Evolutionary conservation across 2,329 filamentous ascomycete species (phyloP).

Genomic region (Sphaerulina musiva): DNA sequence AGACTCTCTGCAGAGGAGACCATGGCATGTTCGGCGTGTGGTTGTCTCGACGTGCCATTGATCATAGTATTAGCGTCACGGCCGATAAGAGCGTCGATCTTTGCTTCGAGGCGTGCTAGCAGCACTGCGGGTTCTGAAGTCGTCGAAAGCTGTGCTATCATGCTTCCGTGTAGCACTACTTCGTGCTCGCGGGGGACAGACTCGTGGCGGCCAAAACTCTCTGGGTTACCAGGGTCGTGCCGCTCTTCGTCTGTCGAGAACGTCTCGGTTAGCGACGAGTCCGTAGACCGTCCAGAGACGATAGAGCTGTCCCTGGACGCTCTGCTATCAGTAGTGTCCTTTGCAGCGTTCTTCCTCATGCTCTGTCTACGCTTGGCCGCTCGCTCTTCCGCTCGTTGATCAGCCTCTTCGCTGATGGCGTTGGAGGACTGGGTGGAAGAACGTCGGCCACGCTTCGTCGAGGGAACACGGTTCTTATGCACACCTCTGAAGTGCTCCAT

Average conservation of each 20-base stretch:
- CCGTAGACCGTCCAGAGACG: neutral
- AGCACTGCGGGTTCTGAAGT: neutral
- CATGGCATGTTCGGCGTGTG: conserved; percentile 3
- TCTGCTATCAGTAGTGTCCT: neutral
- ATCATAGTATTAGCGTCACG: neutral
- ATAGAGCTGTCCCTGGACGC: conserved; percentile 4
- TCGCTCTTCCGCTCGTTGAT: conserved; percentile 6
- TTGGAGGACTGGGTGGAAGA: conserved; percentile 1
- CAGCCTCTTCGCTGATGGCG: conserved; percentile 10
- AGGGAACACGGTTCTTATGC: conserved; percentile 6
- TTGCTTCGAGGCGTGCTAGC: conserved; percentile 14
- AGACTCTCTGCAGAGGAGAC: conserved; percentile 7
- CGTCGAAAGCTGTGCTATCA: too few relatives aligned
- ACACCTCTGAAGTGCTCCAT: conserved; percentile 11
- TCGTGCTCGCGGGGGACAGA: neutral
- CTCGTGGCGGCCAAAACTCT: neutral
- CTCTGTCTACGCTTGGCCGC: conserved; percentile 8
- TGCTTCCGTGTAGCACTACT: neutral
- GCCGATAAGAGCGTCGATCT: conserved; percentile 10
- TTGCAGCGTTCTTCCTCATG: neutral
- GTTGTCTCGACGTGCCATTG: neutral
- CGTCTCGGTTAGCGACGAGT: conserved; percentile 2
- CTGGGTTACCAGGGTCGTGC: neutral
- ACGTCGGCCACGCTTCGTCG: conserved; percentile 6
- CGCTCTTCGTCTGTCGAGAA: neutral